Base-by-base conservation (phyloP, 2,329 filamentous ascomycete genomes). In the Diaporthe longicolla region DNA sequence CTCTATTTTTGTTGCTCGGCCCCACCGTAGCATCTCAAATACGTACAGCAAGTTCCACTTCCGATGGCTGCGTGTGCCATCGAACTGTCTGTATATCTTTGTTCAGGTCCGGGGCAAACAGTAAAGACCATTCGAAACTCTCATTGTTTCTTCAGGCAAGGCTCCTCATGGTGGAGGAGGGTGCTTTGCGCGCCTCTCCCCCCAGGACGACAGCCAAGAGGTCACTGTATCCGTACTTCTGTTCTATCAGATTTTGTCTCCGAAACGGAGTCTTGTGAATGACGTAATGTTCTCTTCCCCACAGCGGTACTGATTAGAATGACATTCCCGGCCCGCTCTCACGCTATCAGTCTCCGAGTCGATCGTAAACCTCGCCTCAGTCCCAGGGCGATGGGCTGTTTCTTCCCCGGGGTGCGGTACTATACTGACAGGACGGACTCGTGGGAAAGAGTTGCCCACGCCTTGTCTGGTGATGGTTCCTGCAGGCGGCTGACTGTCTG, bases 21-120 rank as follows among this genome's bases (percentile, higher is more conserved):
- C 63, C 63, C 63, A 66, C 63, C 32, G 43, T n/a, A 40, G 45
- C 45, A 66, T 52, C 63, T 52, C 63, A 66, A 52, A 66, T 37
- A 52, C n/a, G 7, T 65, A 65, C 21, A 35, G 50, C 19, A n/a
- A 50, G 61, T 35, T n/a, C 43, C 61, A 65, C 61, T 35, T 19
- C 24, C 9, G 26, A 7, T 6, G 15, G 17, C 43, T 19, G n/a
- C 29, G 11, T n/a, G 19, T n/a, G 19, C 26, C 37, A 26, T 63
- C n/a, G 24, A 45, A 29, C 24, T 26, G n/a, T 61, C 21, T 9
- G 32, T 21, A 19, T 7, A 43, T 26, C 10, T 15, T 15, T 24
- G 11, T 11, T n/a, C 21, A 11, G 8, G 48, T 26, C n/a, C n/a
- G 48, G 10, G n/a, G n/a, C 48, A 52, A n/a, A 32, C 8, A 50